A percentile compares a stretch with the other conserved stretches of the same genome.
Conservation (phyloP, 768 basidiomycete species). For the Hemileccinum impolitum region DNA sequence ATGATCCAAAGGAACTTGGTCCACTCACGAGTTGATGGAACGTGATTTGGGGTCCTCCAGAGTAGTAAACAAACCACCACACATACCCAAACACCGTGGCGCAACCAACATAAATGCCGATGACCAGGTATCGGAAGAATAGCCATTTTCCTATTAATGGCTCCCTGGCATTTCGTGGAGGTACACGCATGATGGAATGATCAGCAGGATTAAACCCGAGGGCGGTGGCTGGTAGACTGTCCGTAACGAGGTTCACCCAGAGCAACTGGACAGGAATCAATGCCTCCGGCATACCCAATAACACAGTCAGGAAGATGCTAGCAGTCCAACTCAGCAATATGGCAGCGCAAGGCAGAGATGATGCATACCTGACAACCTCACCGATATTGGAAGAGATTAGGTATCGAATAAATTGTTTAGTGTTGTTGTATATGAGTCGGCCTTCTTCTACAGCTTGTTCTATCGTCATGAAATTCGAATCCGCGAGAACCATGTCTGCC, state of each 20-base stretch:
- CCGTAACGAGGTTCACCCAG: slow-evolving; percentile 98
- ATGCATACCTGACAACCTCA: slow-evolving; percentile 79
- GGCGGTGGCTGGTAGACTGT: slow-evolving; percentile 93
- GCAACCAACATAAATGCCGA: slow-evolving; percentile 90
- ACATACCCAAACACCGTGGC: slow-evolving; percentile 98
- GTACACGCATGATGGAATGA: slow-evolving; percentile 94
- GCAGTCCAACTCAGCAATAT: slow-evolving; percentile 7
- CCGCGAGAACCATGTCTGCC: slow-evolving; percentile 96
- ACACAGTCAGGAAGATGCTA: slow-evolving; percentile 94
- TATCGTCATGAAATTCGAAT: slow-evolving; percentile 97
- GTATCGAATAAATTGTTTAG: slow-evolving; percentile 99
- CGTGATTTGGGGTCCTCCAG: slow-evolving; percentile 87
- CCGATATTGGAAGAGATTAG: slow-evolving; percentile 98
- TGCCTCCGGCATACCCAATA: slow-evolving; percentile 99
- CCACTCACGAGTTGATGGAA: slow-evolving; percentile 85
- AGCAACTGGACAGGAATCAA: slow-evolving; percentile 96
- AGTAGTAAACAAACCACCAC: slow-evolving; percentile 98
- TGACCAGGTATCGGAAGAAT: slow-evolving; percentile 92
- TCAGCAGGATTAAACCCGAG: slow-evolving; percentile 98
- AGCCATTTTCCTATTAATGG: slow-evolving; percentile 91
- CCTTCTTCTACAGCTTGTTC: slow-evolving; percentile 97
- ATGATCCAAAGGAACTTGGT: not conserved
- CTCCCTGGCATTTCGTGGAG: slow-evolving; percentile 86
- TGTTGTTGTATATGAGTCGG: slow-evolving; percentile 97
- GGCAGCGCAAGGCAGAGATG: not conserved